Percentiles rank a stretch among this genome's conserved stretches.
Evolutionary conservation across 805 yeast species (phyloP).

Genomic region (Teunomyces kruisii): DNA sequence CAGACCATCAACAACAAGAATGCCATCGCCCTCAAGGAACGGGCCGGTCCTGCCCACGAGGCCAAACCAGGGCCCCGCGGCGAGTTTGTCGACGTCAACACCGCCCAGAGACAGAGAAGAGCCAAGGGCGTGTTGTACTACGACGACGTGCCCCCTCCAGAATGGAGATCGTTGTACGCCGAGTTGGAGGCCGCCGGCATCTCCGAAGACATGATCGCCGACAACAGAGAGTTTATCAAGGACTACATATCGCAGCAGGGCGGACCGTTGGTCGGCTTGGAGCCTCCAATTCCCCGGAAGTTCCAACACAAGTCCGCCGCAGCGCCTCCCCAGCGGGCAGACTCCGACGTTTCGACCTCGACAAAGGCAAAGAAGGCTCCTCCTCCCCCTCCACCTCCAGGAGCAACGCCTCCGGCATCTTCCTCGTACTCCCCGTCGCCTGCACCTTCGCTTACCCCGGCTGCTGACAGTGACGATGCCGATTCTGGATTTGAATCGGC

Average conservation of each 20-base stretch:
- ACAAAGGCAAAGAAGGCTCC: constrained; percentile 27
- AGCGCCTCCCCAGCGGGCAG: constrained; percentile 12
- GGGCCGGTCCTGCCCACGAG: constrained; percentile 20
- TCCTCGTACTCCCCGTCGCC: constrained; percentile 8
- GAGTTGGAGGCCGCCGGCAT: constrained; percentile 79
- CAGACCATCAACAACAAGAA: constrained; percentile 83
- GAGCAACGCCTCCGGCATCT: constrained; percentile 12
- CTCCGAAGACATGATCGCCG: constrained; percentile 85
- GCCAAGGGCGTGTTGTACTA: constrained; percentile 64
- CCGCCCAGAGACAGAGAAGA: constrained; percentile 56
- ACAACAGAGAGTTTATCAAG: constrained; percentile 78
- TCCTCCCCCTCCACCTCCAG: constrained; percentile 42
- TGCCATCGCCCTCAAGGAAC: constrained; percentile 75
- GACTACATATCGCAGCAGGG: constrained; percentile 73
- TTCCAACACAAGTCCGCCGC: constrained; percentile 28
- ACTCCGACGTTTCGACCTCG: constrained; percentile 27
- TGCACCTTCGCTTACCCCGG: constrained; percentile 12
- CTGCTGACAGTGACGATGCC: constrained; percentile 1
- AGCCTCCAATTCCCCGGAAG: constrained; percentile 79
- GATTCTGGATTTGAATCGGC: too few relatives aligned
- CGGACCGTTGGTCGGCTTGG: constrained; percentile 77
- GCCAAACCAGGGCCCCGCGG: constrained; percentile 65
- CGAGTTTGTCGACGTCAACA: constrained; percentile 46
- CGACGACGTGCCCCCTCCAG: constrained; percentile 79
- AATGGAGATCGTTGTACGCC: constrained; percentile 74